These are phyloP conservation scores for Xerocomus brunneocitrinus DNA, from an alignment of 768 basidiomycete species.

Conservation along the genomic window DNA sequence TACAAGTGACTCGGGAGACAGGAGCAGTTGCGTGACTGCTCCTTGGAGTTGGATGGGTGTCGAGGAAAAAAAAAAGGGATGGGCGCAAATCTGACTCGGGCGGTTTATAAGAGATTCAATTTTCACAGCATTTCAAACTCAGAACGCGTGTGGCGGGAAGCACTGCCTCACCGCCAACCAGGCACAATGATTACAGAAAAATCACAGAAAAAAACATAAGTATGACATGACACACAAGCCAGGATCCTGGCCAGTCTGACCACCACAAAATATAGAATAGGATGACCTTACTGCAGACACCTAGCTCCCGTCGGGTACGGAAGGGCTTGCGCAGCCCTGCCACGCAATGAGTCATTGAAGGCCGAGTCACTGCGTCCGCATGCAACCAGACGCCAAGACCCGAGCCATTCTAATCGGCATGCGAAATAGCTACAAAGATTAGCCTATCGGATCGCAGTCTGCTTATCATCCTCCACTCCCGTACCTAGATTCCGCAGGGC, in stretches of 20 bases:
- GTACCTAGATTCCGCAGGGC: not conserved
- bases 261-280: not conserved
- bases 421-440: not conserved
- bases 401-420: not conserved
- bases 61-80: slow-evolving; percentile 4
- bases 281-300: not conserved
- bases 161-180: slow-evolving; percentile 17
- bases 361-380: slow-evolving; percentile 6
- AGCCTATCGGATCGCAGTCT: slow-evolving; percentile 8
- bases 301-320: slow-evolving; percentile 18
- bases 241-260: not conserved
- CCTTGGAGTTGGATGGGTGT: slow-evolving; percentile 20
- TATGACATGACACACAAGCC: too few species aligned
- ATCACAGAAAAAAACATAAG: not conserved
- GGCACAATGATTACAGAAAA: slow-evolving; percentile 3
- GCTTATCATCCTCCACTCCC: not conserved
- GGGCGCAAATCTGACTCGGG: slow-evolving; percentile 22
- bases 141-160: slow-evolving; percentile 26
- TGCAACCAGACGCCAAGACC: too few species aligned
- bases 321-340: slow-evolving; percentile 5
- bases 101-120: slow-evolving; percentile 25
- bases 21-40: slow-evolving; percentile 21
- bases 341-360: not conserved
- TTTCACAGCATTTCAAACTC: slow-evolving; percentile 36
- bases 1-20: slow-evolving; percentile 17